phyloP scores from a whole-genome alignment of 1,284 basidiomycete genomes.

The Trichosporon sp. region DNA sequence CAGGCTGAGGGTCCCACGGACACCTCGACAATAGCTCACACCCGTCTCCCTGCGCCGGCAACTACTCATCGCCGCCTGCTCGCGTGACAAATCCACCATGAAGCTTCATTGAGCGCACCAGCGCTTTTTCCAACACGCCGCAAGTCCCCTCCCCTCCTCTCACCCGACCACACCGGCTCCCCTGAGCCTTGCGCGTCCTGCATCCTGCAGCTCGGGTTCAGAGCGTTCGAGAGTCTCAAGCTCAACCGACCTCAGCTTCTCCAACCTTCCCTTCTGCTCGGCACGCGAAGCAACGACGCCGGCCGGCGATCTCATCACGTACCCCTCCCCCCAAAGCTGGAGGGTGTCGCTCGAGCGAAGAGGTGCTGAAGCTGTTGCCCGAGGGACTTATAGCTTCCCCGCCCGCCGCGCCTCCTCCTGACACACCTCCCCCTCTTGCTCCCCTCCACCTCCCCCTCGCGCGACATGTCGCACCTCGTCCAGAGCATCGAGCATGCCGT shows the following conservation, averaged over 20 bases:
- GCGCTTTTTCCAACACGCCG: neutral
- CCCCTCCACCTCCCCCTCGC: slow-evolving; percentile 7
- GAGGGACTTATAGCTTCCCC: neutral
- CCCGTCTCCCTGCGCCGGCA: slow-evolving; percentile 14
- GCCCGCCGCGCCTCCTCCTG: neutral
- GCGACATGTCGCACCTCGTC: slow-evolving; percentile 44
- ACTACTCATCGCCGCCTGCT: slow-evolving; percentile 13
- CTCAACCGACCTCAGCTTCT: neutral
- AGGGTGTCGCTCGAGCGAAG: slow-evolving; percentile 10
- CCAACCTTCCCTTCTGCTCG: slow-evolving; percentile 7
- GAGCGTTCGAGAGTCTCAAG: neutral
- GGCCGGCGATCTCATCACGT: slow-evolving; percentile 11
- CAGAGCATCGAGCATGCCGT: slow-evolving; percentile 44
- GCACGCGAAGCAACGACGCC: slow-evolving; percentile 7
- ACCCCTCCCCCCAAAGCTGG: neutral
- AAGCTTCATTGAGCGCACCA: slow-evolving; percentile 21
- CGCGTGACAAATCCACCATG: slow-evolving; percentile 23
- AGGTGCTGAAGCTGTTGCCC: slow-evolving; percentile 2
- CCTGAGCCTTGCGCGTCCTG: neutral
- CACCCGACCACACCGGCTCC: neutral
- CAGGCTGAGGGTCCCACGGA: slow-evolving; percentile 1
- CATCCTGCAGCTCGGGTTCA: neutral
- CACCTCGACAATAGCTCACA: neutral
- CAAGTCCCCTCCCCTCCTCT: neutral
- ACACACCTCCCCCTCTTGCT: slow-evolving; percentile 6